A percentile compares a stretch with the other conserved stretches of the same genome.
These are phyloP conservation scores for Lenzites betulinus DNA, from an alignment of 768 basidiomycete species.

Conservation along the genomic window DNA sequence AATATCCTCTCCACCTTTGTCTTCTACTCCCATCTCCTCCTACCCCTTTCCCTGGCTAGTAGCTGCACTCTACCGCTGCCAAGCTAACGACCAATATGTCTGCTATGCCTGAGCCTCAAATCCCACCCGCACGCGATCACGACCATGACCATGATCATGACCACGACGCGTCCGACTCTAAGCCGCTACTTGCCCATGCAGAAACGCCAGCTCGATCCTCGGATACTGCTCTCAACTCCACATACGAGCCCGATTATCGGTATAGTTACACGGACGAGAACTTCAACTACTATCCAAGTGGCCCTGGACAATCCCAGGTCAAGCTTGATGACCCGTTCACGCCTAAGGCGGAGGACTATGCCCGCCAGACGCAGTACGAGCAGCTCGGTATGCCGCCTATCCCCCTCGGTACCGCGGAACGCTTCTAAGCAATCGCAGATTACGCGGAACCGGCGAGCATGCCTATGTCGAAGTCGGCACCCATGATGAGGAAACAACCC, in stretches of 20 bases:
- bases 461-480: conserved; percentile 25
- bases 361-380: conserved; percentile 17
- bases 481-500: conserved; percentile 9
- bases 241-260: conserved; percentile 16
- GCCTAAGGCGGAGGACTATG: conserved; percentile 15
- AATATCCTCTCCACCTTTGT: background rate
- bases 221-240: background rate
- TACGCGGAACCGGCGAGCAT: conserved; percentile 57
- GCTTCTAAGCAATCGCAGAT: conserved; percentile 42
- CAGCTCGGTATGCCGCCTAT: conserved; percentile 16
- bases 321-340: conserved; percentile 21
- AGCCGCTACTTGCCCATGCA: conserved; percentile 10
- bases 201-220: background rate
- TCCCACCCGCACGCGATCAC: conserved; percentile 8
- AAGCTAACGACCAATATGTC: conserved; percentile 14
- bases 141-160: conserved; percentile 20
- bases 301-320: conserved; percentile 10
- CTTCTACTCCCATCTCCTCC: background rate
- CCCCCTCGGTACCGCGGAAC: background rate
- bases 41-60: background rate
- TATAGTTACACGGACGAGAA: conserved; percentile 21
- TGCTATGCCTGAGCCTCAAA: no score
- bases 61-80: background rate
- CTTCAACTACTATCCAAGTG: conserved; percentile 20
- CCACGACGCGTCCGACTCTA: conserved; percentile 12